Base-by-base conservation (phyloP, 768 basidiomycete species). In the Suillus alpinus region DNA sequence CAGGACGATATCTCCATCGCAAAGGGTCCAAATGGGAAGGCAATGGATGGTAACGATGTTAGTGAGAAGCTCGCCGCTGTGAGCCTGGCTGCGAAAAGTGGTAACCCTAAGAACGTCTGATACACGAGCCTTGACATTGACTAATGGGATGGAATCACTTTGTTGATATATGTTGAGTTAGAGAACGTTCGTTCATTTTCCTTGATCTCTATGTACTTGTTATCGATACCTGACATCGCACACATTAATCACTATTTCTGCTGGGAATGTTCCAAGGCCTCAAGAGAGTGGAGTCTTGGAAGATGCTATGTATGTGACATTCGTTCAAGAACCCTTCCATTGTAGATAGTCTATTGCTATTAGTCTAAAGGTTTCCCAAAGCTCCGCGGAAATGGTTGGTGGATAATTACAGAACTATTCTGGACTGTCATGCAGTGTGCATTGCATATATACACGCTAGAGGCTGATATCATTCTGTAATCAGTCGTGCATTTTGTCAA, bases 51-150 rank as follows among this genome's bases (percentile, higher is more conserved):
- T 58, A 69, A 56, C 8, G 71, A 73, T 14, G 63, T 70, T 29
- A 62, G 62, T 32, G 73, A 73, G 62, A 75, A 68, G 43, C 49
- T 64, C 37, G 59, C 67, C 7, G 36, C 66, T n/a, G 73, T 69
- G 60, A 67, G 66, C 58, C 58, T 75, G 7, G 57, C 70, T 57
- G 71, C 67, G n/a, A 73, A 73, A 66, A 64, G 71, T 61, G 56
- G 31, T 57, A 57, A 49, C 43, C 56, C 52, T 29, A 65, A 61
- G 49, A 36, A 40, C 8, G 31, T 23, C 61, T 75, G 58, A 72
- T 56, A 31, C 40, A 32, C 8, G 49, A 32, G 52, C 8, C 16
- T 26, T 6, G 23, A 16, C 23, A 37, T 18, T 26, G 7, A 26
- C 36, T 37, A 37, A 8, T 26, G 14, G 16, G 36, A 36, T 53